These are phyloP conservation scores for Kitagawia praeruptora DNA, from an alignment of 129 eudicot species.

Conservation along the genomic window DNA sequence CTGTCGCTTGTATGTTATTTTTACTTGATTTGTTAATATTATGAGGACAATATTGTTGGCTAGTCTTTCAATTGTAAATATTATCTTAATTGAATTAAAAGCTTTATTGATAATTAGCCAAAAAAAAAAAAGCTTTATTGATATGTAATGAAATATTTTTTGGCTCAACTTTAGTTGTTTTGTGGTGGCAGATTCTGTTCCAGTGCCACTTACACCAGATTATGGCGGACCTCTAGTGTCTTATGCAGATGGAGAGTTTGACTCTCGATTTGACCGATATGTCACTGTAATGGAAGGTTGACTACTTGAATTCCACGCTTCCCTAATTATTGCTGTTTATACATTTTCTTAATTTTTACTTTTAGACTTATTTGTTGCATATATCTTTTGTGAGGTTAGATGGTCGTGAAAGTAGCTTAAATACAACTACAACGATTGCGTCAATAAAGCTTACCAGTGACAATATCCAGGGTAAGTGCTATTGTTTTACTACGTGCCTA, in stretches of 20 bases:
- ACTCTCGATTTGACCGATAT: slow-evolving; percentile 58
- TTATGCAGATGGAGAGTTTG: slow-evolving; percentile 94
- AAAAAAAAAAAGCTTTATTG: background rate
- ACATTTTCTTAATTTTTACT: background rate
- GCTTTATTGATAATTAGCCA: too few relatives aligned
- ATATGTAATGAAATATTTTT: background rate
- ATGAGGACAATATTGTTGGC: background rate
- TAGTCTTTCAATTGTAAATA: background rate
- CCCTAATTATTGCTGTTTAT: background rate
- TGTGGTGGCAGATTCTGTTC: slow-evolving; percentile 46
- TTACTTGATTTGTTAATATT: background rate
- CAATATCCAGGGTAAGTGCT: slow-evolving; percentile 41
- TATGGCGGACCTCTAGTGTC: slow-evolving; percentile 70
- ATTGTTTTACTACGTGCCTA: background rate
- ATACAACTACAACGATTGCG: slow-evolving; percentile 69
- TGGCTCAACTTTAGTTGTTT: background rate
- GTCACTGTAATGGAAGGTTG: slow-evolving; percentile 89
- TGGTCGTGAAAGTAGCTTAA: slow-evolving; percentile 59
- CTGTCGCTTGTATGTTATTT: background rate
- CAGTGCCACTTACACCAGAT: slow-evolving; percentile 77
- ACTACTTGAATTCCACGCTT: background rate
- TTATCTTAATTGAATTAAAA: background rate
- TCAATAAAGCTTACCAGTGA: slow-evolving; percentile 46
- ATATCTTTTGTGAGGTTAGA: slow-evolving; percentile 29
- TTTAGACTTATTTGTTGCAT: background rate